A percentile compares a stretch with the other conserved stretches of the same genome.
These are phyloP conservation scores for Hebeloma cylindrosporum DNA, from an alignment of 768 basidiomycete species.

Conservation along the genomic window DNA sequence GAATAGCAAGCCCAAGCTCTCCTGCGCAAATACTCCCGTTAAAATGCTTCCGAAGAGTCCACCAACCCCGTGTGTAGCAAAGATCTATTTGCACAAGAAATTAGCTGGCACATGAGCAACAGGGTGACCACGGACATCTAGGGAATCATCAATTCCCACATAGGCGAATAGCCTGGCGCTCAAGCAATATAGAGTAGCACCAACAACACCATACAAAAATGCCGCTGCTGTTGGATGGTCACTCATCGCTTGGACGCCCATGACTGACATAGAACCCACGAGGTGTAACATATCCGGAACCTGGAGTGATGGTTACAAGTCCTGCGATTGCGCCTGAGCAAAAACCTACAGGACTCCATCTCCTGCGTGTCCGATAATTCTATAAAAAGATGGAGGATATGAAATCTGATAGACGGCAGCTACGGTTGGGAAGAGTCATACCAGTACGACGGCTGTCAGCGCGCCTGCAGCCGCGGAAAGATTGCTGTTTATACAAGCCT, in stretches of 20 bases:
- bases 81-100: constrained; percentile 53
- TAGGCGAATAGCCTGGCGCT: constrained; percentile 90
- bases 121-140: constrained; percentile 53
- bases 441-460: constrained; percentile 86
- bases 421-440: constrained; percentile 24
- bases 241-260: background rate
- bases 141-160: constrained; percentile 67
- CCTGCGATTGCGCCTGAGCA: constrained; percentile 92
- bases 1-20: constrained; percentile 51
- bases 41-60: constrained; percentile 79
- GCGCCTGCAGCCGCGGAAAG: constrained; percentile 82
- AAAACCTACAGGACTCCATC: constrained; percentile 90
- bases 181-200: constrained; percentile 84
- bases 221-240: constrained; percentile 53
- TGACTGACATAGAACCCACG: constrained; percentile 40
- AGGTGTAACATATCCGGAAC: constrained; percentile 73
- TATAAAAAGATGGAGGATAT: constrained; percentile 69
- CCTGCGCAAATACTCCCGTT: constrained; percentile 86
- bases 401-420: no score
- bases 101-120: background rate
- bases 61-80: constrained; percentile 78
- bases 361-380: constrained; percentile 50
- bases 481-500: constrained; percentile 91
- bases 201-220: constrained; percentile 79
- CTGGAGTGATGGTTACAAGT: constrained; percentile 86